These are phyloP conservation scores for Alloteropsis angusta DNA, from an alignment of 202 grass and related monocot genomes.

Conservation along the genomic window DNA sequence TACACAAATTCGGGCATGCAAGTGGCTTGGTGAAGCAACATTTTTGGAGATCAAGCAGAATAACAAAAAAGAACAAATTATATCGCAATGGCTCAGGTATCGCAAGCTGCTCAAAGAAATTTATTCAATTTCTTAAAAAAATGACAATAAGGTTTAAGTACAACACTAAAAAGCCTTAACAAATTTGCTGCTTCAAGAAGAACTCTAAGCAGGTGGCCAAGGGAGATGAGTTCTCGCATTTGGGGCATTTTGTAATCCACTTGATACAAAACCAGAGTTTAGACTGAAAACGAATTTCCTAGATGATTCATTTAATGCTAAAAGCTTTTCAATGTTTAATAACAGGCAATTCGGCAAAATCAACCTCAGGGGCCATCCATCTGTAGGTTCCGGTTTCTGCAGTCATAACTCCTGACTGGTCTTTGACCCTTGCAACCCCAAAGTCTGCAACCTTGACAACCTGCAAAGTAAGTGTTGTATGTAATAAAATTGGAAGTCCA, in stretches of 20 bases:
- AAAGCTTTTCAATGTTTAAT: background rate
- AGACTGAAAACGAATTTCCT: background rate
- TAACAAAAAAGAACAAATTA: background rate
- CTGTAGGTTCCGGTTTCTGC: conserved; percentile 93
- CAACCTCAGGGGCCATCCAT: conserved; percentile 93
- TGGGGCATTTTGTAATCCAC: background rate
- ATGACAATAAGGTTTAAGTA: background rate
- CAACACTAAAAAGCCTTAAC: background rate
- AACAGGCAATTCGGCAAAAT: background rate
- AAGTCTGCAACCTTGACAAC: conserved; percentile 94
- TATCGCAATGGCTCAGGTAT: background rate
- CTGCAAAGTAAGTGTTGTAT: conserved; percentile 18
- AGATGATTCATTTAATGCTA: background rate
- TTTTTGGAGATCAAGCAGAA: background rate
- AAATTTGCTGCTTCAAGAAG: background rate
- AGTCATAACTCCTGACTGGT: conserved; percentile 85
- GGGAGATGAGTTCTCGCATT: background rate
- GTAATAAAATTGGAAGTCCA: background rate
- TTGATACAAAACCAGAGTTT: conserved; percentile 1
- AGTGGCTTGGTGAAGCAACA: background rate
- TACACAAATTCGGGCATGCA: background rate
- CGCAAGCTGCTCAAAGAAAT: background rate
- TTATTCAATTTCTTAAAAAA: background rate
- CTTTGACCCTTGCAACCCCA: conserved; percentile 80
- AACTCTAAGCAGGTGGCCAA: background rate